phyloP scores from a whole-genome alignment of 495 filamentous ascomycete genomes.

The Penicillium bovifimosum region DNA sequence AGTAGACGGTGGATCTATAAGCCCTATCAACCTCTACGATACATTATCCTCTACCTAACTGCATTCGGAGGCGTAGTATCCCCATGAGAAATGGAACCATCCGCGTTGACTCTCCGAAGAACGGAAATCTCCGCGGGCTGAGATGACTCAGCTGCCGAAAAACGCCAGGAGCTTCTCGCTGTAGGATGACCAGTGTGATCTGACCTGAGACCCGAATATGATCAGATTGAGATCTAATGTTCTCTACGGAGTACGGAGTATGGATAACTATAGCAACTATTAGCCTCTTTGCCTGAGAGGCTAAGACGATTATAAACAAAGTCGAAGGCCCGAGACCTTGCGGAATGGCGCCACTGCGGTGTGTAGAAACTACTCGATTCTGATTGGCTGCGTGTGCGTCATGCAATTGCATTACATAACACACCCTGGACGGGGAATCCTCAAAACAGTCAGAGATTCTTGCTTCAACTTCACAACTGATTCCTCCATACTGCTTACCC shows the following conservation, averaged over 20 bases:
- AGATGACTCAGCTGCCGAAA: slow-evolving; percentile 9
- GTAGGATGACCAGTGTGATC: neutral
- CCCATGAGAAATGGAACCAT: neutral
- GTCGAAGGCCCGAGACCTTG: slow-evolving; percentile 2
- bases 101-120: neutral
- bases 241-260: no score
- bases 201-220: neutral
- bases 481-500: slow-evolving; percentile 6
- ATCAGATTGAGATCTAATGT: neutral
- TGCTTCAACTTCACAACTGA: neutral
- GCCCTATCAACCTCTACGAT: neutral
- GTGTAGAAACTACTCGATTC: slow-evolving; percentile 38
- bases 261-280: neutral
- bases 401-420: slow-evolving; percentile 26
- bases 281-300: no score
- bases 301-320: neutral
- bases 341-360: slow-evolving; percentile 32
- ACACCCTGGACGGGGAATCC: slow-evolving; percentile 12
- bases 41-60: neutral
- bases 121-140: neutral
- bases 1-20: neutral
- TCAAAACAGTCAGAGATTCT: slow-evolving; percentile 14
- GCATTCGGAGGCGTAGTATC: slow-evolving; percentile 1
- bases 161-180: neutral
- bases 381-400: slow-evolving; percentile 37